Evolutionary conservation across 2,329 filamentous ascomycete genomes (phyloP), one percentile per base, ranked within the genome.

Genomic region (Colletotrichum caudatum): DNA sequence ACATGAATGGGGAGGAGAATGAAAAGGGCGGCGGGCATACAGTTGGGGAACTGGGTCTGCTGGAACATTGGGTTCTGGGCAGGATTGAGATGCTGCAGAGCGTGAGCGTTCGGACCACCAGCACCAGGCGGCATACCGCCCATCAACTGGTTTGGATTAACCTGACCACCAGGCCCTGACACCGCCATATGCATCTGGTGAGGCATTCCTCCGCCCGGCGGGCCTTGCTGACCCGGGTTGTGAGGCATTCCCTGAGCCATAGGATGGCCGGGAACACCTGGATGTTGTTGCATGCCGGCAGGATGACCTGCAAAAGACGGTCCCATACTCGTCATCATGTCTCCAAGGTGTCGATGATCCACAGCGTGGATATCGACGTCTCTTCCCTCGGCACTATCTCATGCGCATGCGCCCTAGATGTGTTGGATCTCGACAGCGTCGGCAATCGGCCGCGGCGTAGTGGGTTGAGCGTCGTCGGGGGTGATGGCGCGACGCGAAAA

Each of bases 121-220:
- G 85, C 86, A 73, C 91, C 89, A 39, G 91, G 91, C 74, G 92
- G 92, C 90, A 95, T 93, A 69, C 88, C 91, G 74, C 84, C 88
- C 92, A 95, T 94, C 86, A 94, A 89, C 68, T 90, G 88, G 37
- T 88, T 89, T 77, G 93, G 91, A 79, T 90, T 93, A 75, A 93
- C 91, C 79, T 93, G 92, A 73, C 88, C 89, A 75, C 90, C 90
- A 26, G 92, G 91, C 46, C 89, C 92, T 69, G 92, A 93, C 37
- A 92, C 92, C 73, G 88, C 90, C 84, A 93, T 92, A 76, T 93
- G 91, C 76, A 91, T 86, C 81, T 93, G 92, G 80, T 92, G 92
- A 75, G 88, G 88, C 80, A 92, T 90, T 50, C 86, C 87, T 73
- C 83, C 87, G 37, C 88, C 89, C 74, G 92, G 91, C 64, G 85